These are phyloP conservation scores for Neoboletus magnificus DNA, from an alignment of 768 basidiomycete species.

Conservation along the genomic window DNA sequence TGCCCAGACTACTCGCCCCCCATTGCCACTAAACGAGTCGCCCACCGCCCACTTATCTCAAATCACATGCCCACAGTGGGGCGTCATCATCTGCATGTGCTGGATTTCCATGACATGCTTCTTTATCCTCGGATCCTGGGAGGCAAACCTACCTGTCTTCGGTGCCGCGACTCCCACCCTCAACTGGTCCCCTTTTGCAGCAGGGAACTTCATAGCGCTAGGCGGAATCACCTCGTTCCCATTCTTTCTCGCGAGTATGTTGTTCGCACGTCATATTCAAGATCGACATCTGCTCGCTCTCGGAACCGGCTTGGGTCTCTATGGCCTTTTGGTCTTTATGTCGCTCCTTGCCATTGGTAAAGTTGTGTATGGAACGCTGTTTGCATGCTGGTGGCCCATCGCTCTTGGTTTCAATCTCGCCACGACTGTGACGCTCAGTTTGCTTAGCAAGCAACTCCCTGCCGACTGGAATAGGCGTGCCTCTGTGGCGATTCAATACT, in stretches of 20 bases:
- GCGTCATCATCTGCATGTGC: slow-evolving; percentile 62
- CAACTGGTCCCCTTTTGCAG: slow-evolving; percentile 56
- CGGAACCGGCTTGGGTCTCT: slow-evolving; percentile 48
- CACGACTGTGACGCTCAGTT: too few relatives aligned
- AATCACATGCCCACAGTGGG: too few relatives aligned
- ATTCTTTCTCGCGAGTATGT: slow-evolving; percentile 61
- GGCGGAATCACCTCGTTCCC: slow-evolving; percentile 61
- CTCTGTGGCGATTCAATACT: too few relatives aligned
- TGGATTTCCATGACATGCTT: slow-evolving; percentile 72
- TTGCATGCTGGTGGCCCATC: slow-evolving; percentile 43
- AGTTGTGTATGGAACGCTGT: slow-evolving; percentile 47
- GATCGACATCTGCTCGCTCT: slow-evolving; percentile 56
- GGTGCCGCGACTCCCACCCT: slow-evolving; percentile 41
- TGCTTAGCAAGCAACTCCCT: too few relatives aligned
- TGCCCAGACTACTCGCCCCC: too few relatives aligned
- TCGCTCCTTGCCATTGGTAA: slow-evolving; percentile 36
- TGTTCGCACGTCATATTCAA: slow-evolving; percentile 53
- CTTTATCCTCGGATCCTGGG: slow-evolving; percentile 68
- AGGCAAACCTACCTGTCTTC: slow-evolving; percentile 64
- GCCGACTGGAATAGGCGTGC: too few relatives aligned
- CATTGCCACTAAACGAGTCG: too few relatives aligned
- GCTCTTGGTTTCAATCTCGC: slow-evolving; percentile 74
- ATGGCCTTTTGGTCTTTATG: slow-evolving; percentile 55
- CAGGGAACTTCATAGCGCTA: slow-evolving; percentile 69
- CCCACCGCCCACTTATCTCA: too few relatives aligned